Conservation (phyloP, 108 stramenopile genomes). For the Skeletonema marinoi region DNA sequence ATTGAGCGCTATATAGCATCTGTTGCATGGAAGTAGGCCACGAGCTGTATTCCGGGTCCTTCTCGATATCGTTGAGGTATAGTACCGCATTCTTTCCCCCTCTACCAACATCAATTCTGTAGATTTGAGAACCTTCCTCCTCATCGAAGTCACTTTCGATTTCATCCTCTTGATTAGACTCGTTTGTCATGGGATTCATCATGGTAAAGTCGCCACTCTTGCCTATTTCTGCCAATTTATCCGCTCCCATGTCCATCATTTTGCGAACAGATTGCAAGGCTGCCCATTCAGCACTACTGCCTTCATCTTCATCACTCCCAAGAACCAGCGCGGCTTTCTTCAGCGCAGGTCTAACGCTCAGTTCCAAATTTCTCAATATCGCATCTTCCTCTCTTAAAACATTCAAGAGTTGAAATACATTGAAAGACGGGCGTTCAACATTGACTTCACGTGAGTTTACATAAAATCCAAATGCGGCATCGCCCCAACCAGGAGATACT, state of each 20-base stretch:
- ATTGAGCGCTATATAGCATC: conserved; percentile 73
- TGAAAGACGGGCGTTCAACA: conserved; percentile 80
- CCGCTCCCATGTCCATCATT: conserved; percentile 64
- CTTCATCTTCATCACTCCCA: conserved; percentile 2
- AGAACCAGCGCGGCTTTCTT: conserved; percentile 16
- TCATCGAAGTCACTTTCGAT: conserved; percentile 5
- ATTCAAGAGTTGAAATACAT: conserved; percentile 81
- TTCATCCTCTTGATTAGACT: conserved; percentile 20
- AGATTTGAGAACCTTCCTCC: conserved; percentile 13
- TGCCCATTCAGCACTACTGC: conserved; percentile 13
- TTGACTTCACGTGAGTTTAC: conserved; percentile 70
- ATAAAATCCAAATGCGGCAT: conserved; percentile 53
- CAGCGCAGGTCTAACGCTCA: conserved; percentile 33
- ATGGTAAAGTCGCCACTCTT: conserved; percentile 11
- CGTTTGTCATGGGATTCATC: neutral
- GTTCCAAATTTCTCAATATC: conserved; percentile 51
- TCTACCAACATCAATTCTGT: conserved; percentile 81
- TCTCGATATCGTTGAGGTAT: conserved; percentile 86
- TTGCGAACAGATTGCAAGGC: conserved; percentile 51
- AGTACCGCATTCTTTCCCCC: conserved; percentile 70
- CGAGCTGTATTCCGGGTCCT: conserved; percentile 58
- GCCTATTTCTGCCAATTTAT: conserved; percentile 29
- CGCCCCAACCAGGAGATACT: conserved; percentile 49
- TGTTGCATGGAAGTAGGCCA: conserved; percentile 69
- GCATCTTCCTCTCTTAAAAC: conserved; percentile 69